Evolutionary conservation across 1,284 basidiomycete species (phyloP).

Genomic region (Meira nashicola): DNA sequence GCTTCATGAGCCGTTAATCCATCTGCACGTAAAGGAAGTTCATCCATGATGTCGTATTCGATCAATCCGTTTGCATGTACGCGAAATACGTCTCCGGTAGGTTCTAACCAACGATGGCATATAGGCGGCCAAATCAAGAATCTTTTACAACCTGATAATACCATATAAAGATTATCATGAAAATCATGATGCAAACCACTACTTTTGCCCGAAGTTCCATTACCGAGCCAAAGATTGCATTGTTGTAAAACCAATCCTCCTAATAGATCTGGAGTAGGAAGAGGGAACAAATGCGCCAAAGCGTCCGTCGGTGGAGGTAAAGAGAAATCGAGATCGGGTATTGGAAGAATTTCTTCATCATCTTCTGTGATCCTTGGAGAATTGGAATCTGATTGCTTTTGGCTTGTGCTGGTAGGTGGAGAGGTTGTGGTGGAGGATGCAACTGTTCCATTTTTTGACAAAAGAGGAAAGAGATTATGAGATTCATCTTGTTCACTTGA

Average conservation of each 20-base stretch:
- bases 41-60: slow-evolving; percentile 30
- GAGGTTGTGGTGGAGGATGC: background rate
- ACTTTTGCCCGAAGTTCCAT: slow-evolving; percentile 33
- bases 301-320: slow-evolving; percentile 43
- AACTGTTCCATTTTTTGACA: background rate
- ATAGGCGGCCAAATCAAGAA: slow-evolving; percentile 50
- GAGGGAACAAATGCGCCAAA: slow-evolving; percentile 41
- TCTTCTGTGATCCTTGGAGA: background rate
- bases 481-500: background rate
- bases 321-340: slow-evolving; percentile 27
- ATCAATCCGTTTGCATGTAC: slow-evolving; percentile 48
- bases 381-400: background rate
- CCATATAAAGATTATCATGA: slow-evolving; percentile 51
- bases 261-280: slow-evolving; percentile 33
- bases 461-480: too few species aligned
- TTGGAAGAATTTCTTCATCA: background rate
- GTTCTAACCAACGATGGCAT: slow-evolving; percentile 36
- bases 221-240: slow-evolving; percentile 51
- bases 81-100: slow-evolving; percentile 28
- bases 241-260: slow-evolving; percentile 49
- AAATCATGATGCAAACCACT: slow-evolving; percentile 51
- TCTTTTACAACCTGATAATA: slow-evolving; percentile 44
- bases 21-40: slow-evolving; percentile 36
- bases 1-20: slow-evolving; percentile 45
- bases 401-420: background rate